Evolutionary conservation across 352 stramenopile genomes (phyloP).

Genomic region (Nothophytophthora sp.): DNA sequence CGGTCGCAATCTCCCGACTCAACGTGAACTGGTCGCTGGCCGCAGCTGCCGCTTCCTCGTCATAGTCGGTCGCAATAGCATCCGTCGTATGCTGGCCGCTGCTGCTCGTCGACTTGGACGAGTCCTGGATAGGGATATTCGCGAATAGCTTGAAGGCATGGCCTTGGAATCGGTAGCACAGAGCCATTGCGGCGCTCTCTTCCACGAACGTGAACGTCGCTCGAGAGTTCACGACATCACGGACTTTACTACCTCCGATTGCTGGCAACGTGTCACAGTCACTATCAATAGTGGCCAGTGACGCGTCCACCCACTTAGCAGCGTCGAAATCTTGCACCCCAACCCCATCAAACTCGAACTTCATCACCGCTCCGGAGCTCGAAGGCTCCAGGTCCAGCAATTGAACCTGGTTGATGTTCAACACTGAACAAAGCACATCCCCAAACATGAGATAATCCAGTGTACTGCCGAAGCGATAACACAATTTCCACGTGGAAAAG

Average conservation of each 20-base stretch:
- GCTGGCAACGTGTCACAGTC: conserved; percentile 42
- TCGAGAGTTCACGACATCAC: conserved; percentile 34
- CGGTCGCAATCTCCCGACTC: conserved; percentile 49
- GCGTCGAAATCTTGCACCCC: conserved; percentile 63
- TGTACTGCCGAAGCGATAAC: conserved; percentile 66
- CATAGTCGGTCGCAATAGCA: conserved; percentile 9
- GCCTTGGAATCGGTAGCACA: conserved; percentile 66
- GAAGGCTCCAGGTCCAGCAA: conserved; percentile 34
- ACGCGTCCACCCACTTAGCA: conserved; percentile 52
- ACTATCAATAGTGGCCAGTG: conserved; percentile 22
- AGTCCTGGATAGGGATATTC: conserved; percentile 37
- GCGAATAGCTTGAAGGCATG: conserved; percentile 58
- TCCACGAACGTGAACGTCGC: conserved; percentile 51
- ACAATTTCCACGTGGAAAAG: conserved; percentile 67
- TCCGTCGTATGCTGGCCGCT: conserved; percentile 4
- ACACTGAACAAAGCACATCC: conserved; percentile 54
- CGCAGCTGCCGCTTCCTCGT: conserved; percentile 29
- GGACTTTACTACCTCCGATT: conserved; percentile 37
- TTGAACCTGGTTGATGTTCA: conserved; percentile 48
- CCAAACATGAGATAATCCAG: conserved; percentile 58
- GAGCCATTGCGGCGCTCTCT: conserved; percentile 33
- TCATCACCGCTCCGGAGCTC: conserved; percentile 41
- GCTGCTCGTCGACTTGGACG: conserved; percentile 16
- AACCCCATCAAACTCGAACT: conserved; percentile 58
- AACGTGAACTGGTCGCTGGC: conserved; percentile 35